Percentiles rank a stretch among this genome's conserved stretches.
These are phyloP conservation scores for Climacium dendroides DNA, from an alignment of 225 moss, liverwort and hornwort genomes.

Conservation along the genomic window DNA sequence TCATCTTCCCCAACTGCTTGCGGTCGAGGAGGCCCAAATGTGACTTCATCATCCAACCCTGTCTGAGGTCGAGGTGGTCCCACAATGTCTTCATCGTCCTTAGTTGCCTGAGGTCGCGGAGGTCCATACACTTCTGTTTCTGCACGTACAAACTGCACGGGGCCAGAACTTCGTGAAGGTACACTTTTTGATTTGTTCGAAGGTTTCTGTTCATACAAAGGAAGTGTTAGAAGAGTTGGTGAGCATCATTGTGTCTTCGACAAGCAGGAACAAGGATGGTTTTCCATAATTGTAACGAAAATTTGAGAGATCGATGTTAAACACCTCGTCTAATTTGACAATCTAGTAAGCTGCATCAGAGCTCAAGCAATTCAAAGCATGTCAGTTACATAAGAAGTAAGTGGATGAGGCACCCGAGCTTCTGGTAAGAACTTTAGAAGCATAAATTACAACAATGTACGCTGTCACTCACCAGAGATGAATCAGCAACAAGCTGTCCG, in stretches of 20 bases:
- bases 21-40: slow-evolving; percentile 33
- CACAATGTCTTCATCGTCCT: not conserved
- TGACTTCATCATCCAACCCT: slow-evolving; percentile 17
- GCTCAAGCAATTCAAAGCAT: not conserved
- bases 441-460: not conserved
- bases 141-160: slow-evolving; percentile 2
- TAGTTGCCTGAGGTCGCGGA: not conserved
- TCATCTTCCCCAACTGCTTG: slow-evolving; percentile 2
- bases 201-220: slow-evolving; percentile 1
- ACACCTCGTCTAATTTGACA: not conserved
- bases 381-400: not conserved
- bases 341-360: not conserved
- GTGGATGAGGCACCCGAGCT: not conserved
- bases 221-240: not conserved
- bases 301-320: not conserved
- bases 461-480: slow-evolving; percentile 9
- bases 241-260: not conserved
- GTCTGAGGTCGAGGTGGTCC: slow-evolving; percentile 22
- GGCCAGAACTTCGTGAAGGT: slow-evolving; percentile 1
- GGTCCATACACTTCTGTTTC: slow-evolving; percentile 1
- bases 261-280: not conserved
- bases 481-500: not conserved
- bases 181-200: not conserved
- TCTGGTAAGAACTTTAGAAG: not conserved
- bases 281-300: not conserved